Percentiles rank a stretch among this genome's conserved stretches.
phyloP scores from a whole-genome alignment of 1,139 yeast genomes.

The Taphrina communis region DNA sequence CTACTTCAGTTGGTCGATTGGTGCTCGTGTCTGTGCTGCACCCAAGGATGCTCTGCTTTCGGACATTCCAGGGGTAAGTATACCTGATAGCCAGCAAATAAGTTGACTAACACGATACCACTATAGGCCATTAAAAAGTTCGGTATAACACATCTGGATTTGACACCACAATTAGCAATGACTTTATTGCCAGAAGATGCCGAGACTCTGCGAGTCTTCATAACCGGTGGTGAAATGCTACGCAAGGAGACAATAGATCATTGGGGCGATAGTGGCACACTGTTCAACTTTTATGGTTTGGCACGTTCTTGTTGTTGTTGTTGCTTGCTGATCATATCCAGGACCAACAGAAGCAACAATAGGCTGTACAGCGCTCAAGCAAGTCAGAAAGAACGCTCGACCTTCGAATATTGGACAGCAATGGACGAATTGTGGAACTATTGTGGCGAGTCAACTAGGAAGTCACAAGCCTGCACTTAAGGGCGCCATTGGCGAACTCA shows the following conservation, averaged over 20 bases:
- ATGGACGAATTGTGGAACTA: conserved; percentile 47
- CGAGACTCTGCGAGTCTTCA: conserved; percentile 47
- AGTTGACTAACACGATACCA: not conserved
- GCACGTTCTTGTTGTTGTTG: too few species aligned
- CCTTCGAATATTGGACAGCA: conserved; percentile 48
- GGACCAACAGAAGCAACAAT: conserved; percentile 49
- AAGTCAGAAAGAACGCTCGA: conserved; percentile 45
- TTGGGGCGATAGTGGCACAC: conserved; percentile 47
- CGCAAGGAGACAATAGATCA: conserved; percentile 46
- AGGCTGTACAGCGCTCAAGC: conserved; percentile 47
- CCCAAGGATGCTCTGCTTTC: conserved; percentile 46
- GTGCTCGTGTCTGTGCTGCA: conserved; percentile 46
- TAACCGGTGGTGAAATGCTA: conserved; percentile 48
- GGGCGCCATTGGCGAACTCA: conserved; percentile 48
- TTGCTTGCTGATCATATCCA: not conserved
- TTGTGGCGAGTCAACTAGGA: conserved; percentile 44
- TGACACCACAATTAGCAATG: conserved; percentile 48
- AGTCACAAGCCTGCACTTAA: conserved; percentile 44
- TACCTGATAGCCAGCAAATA: not conserved
- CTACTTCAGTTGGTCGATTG: conserved; percentile 48
- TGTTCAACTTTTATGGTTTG: conserved; percentile 47
- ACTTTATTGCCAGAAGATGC: conserved; percentile 46
- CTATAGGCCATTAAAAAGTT: conserved; percentile 35
- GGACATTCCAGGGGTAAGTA: conserved; percentile 44
- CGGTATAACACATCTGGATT: conserved; percentile 47